These are phyloP conservation scores for Cyclostephanos tholiformis DNA, from an alignment of 108 stramenopile species.

Conservation along the genomic window DNA sequence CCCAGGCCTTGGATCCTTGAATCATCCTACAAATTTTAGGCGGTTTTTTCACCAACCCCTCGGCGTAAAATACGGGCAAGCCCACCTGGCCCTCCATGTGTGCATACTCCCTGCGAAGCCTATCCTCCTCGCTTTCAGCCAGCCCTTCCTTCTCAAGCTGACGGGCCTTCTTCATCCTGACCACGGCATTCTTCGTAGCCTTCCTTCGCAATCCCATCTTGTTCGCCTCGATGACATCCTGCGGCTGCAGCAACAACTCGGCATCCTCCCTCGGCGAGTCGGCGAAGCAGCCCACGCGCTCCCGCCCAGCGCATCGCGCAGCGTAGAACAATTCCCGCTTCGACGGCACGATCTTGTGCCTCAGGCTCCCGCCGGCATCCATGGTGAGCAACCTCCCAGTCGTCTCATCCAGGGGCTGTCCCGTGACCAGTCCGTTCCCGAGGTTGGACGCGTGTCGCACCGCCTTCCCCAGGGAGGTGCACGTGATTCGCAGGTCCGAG, in stretches of 20 bases:
- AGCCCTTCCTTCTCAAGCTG: conserved; percentile 46
- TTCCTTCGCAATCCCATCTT: conserved; percentile 59
- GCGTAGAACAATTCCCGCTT: conserved; percentile 85
- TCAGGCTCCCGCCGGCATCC: conserved; percentile 70
- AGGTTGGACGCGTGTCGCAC: conserved; percentile 66
- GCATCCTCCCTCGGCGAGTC: conserved; percentile 58
- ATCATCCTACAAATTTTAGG: conserved; percentile 46
- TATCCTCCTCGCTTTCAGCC: conserved; percentile 30
- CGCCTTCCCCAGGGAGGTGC: conserved; percentile 70
- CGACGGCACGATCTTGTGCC: conserved; percentile 86
- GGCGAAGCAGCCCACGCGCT: conserved; percentile 74
- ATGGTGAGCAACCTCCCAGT: conserved; percentile 60
- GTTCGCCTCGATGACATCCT: conserved; percentile 58
- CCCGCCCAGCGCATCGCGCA: conserved; percentile 73
- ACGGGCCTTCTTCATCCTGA: conserved; percentile 46
- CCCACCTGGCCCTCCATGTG: conserved; percentile 85
- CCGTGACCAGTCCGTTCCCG: conserved; percentile 74
- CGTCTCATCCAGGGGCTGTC: conserved; percentile 62
- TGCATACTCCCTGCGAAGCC: conserved; percentile 45
- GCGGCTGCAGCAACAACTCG: conserved; percentile 44
- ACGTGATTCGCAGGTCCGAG: conserved; percentile 69
- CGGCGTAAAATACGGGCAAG: conserved; percentile 77
- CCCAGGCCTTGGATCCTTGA: conserved; percentile 46
- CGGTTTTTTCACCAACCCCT: conserved; percentile 57
- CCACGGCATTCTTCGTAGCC: conserved; percentile 24